phyloP scores from a whole-genome alignment of 2,329 filamentous ascomycete species.

The Dendryphion nanum region DNA sequence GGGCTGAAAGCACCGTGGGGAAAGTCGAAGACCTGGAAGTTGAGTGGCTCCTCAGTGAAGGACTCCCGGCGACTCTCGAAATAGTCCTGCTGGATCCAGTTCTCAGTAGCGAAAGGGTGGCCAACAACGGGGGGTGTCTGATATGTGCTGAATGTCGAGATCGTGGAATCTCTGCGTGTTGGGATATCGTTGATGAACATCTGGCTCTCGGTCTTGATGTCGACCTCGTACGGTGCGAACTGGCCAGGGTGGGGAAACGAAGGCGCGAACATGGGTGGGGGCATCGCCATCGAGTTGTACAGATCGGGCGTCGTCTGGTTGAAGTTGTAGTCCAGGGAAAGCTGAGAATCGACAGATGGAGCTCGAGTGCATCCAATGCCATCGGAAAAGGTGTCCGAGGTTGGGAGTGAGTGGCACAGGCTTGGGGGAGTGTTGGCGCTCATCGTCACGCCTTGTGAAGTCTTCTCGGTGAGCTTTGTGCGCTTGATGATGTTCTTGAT shows the following conservation, averaged over 20 bases:
- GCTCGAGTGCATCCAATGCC: slow-evolving; percentile 68
- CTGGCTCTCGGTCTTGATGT: slow-evolving; percentile 92
- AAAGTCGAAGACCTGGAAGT: slow-evolving; percentile 83
- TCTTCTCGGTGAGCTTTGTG: slow-evolving; percentile 91
- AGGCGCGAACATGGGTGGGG: slow-evolving; percentile 47
- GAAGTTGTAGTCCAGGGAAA: slow-evolving; percentile 64
- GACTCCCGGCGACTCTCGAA: slow-evolving; percentile 69
- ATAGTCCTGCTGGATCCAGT: slow-evolving; percentile 71
- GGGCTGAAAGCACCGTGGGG: slow-evolving; percentile 62
- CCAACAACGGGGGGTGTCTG: slow-evolving; percentile 73
- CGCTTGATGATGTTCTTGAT: slow-evolving; percentile 98
- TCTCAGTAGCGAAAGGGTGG: slow-evolving; percentile 63
- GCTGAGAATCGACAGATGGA: slow-evolving; percentile 77
- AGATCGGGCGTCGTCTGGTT: slow-evolving; percentile 59
- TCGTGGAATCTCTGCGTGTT: slow-evolving; percentile 78
- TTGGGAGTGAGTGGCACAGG: slow-evolving; percentile 77
- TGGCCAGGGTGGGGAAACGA: slow-evolving; percentile 55
- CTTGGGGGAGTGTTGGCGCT: slow-evolving; percentile 68
- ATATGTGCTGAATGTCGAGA: slow-evolving; percentile 91
- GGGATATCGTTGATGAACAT: slow-evolving; percentile 92
- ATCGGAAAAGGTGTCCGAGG: slow-evolving; percentile 77
- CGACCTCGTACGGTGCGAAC: slow-evolving; percentile 83
- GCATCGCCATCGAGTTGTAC: slow-evolving; percentile 60
- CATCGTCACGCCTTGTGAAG: slow-evolving; percentile 51
- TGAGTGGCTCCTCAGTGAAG: slow-evolving; percentile 55